phyloP scores from a whole-genome alignment of 441 rosid genomes.

The Syzygium syzygioides region DNA sequence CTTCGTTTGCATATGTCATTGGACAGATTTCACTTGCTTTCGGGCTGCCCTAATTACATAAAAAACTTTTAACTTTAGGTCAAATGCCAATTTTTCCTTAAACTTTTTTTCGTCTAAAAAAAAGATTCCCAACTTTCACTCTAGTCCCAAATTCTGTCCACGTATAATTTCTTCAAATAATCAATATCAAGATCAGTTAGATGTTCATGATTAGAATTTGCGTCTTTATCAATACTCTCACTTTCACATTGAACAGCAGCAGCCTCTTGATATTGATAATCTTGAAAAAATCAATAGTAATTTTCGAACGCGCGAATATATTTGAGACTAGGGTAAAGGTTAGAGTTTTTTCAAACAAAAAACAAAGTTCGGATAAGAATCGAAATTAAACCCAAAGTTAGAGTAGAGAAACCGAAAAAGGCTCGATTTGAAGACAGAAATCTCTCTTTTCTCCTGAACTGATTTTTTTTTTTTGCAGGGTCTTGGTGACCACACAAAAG shows the following conservation, averaged over 20 bases:
- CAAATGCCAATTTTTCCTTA: neutral
- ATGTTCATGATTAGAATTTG: neutral
- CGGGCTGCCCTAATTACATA: neutral
- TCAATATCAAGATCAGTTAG: accelerated
- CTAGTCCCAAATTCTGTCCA: accelerated
- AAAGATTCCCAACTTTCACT: neutral
- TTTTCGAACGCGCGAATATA: accelerated
- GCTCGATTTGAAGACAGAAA: neutral
- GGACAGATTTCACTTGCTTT: neutral
- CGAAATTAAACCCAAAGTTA: neutral
- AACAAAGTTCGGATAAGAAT: too few relatives aligned
- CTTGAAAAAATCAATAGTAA: neutral
- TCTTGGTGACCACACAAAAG: neutral
- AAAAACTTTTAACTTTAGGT: neutral
- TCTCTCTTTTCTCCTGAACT: neutral
- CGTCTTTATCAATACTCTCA: neutral
- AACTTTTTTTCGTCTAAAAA: neutral
- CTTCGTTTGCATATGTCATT: neutral
- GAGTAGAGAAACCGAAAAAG: neutral
- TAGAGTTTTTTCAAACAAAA: neutral
- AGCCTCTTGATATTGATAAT: neutral
- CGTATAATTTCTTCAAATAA: neutral
- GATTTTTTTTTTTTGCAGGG: neutral
- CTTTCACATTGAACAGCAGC: neutral
- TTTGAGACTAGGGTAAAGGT: neutral